These are phyloP conservation scores for Fusarium veterinarium DNA, from an alignment of 2,329 filamentous ascomycete genomes.

Conservation along the genomic window DNA sequence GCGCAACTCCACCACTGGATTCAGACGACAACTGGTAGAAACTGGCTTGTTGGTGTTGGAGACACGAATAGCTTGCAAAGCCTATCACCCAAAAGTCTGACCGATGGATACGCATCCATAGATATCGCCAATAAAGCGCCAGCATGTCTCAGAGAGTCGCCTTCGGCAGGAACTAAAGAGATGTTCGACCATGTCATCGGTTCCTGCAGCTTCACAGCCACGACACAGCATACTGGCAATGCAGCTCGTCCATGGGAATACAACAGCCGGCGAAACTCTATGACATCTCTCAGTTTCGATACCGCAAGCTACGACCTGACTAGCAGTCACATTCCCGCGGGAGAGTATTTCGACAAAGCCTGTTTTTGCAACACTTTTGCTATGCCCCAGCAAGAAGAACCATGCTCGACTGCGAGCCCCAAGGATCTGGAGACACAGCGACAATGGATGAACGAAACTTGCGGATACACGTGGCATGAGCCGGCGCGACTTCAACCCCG, in stretches of 20 bases:
- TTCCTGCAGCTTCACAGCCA: constrained; percentile 20
- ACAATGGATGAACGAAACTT: constrained; percentile 25
- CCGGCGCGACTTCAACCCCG: not conserved
- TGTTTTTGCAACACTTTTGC: constrained; percentile 27
- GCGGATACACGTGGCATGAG: constrained; percentile 10
- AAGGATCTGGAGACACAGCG: not conserved
- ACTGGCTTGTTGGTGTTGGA: constrained; percentile 24
- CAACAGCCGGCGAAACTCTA: not conserved
- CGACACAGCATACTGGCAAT: constrained; percentile 9
- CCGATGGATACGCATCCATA: constrained; percentile 1
- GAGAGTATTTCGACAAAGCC: constrained; percentile 23
- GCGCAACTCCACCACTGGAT: constrained; percentile 26
- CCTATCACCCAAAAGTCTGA: not conserved
- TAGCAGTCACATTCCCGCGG: not conserved
- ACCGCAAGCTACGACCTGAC: constrained; percentile 23
- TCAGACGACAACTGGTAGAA: not conserved
- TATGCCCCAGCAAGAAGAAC: not conserved
- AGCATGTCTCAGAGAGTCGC: not conserved
- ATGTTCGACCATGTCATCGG: constrained; percentile 5
- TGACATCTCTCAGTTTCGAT: constrained; percentile 17
- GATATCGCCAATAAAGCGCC: not conserved
- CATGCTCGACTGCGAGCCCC: not conserved
- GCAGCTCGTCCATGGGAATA: constrained; percentile 33
- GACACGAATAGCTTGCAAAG: constrained; percentile 1
- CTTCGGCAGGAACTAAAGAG: not conserved